Evolutionary conservation across 805 yeast genomes (phyloP).

Genomic region (Schizosaccharomyces octosporus): DNA sequence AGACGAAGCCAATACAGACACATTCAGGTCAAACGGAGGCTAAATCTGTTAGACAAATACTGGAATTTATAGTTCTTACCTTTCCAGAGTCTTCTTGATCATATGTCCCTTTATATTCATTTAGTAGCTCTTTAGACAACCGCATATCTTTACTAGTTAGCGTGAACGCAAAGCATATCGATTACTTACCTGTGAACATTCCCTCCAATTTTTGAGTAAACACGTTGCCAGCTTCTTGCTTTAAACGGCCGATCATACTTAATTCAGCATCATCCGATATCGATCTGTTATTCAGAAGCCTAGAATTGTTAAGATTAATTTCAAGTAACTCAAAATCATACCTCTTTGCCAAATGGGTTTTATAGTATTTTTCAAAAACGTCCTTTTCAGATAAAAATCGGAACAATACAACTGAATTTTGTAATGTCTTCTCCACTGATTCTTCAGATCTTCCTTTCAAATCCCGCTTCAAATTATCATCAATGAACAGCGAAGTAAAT

Average conservation of each 20-base stretch:
- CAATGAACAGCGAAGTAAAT: slow-evolving; percentile 31
- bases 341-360: slow-evolving; percentile 66
- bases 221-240: slow-evolving; percentile 56
- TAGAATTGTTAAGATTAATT: neutral
- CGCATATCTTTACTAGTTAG: slow-evolving; percentile 22
- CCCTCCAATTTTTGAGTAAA: slow-evolving; percentile 61
- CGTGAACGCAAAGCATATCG: neutral
- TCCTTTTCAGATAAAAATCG: slow-evolving; percentile 59
- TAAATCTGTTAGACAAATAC: slow-evolving; percentile 2
- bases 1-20: slow-evolving; percentile 30
- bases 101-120: slow-evolving; percentile 7
- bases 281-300: slow-evolving; percentile 24
- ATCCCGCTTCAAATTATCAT: slow-evolving; percentile 28
- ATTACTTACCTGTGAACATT: slow-evolving; percentile 38
- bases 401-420: slow-evolving; percentile 35
- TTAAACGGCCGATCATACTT: slow-evolving; percentile 36
- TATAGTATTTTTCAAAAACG: slow-evolving; percentile 59
- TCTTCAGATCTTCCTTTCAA: slow-evolving; percentile 24
- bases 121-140: slow-evolving; percentile 25
- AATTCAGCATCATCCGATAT: slow-evolving; percentile 41
- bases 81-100: neutral
- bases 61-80: neutral
- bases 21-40: neutral
- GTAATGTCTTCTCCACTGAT: slow-evolving; percentile 24
- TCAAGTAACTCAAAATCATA: neutral